Conservation (phyloP, 441 rosid species). For the Capsella rubella region DNA sequence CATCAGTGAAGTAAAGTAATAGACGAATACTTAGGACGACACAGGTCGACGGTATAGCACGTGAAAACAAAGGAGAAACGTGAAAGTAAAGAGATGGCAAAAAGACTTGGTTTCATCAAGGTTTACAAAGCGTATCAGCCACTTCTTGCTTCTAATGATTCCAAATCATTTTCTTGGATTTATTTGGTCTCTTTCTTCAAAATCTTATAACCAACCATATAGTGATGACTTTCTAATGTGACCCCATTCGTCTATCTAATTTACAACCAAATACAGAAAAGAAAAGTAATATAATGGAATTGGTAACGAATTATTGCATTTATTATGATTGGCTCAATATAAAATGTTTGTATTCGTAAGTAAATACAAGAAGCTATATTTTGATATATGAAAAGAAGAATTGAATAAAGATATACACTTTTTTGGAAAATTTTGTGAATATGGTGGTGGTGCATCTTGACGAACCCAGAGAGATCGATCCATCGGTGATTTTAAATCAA, state of each 20-base stretch:
- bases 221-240: conserved; percentile 18
- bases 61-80: conserved; percentile 42
- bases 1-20: background rate
- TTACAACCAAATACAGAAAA: conserved; percentile 9
- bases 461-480: conserved; percentile 16
- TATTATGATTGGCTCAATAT: conserved; percentile 24
- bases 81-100: conserved; percentile 34
- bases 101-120: conserved; percentile 3
- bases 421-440: conserved; percentile 10
- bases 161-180: conserved; percentile 44
- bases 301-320: conserved; percentile 40
- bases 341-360: conserved; percentile 38
- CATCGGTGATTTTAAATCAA: conserved; percentile 25
- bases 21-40: background rate
- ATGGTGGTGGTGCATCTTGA: conserved; percentile 36
- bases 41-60: background rate
- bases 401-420: conserved; percentile 43
- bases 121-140: conserved; percentile 35
- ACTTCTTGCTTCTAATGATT: conserved; percentile 40
- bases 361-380: conserved; percentile 31
- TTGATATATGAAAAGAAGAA: conserved; percentile 24
- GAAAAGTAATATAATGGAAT: conserved; percentile 9
- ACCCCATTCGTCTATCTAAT: conserved; percentile 17
- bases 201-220: conserved; percentile 6
- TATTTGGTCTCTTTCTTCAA: conserved; percentile 30